Conservation (phyloP, 2,329 filamentous ascomycete species). For the Botrytis porri region DNA sequence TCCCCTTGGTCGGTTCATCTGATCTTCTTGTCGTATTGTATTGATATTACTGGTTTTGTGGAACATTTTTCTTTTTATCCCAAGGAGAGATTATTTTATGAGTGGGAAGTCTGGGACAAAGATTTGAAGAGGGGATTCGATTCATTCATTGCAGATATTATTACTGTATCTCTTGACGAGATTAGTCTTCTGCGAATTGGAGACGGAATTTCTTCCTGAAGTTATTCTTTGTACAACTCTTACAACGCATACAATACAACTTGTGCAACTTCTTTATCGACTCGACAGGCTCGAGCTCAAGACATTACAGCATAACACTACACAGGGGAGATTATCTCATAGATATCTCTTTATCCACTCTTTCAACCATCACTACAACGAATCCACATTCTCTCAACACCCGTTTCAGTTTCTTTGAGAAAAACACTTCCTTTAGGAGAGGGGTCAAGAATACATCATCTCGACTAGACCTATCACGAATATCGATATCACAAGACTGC, state of each 20-base stretch:
- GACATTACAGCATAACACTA: not conserved
- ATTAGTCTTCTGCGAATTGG: not conserved
- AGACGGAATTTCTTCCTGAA: not conserved
- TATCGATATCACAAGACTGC: too few species aligned
- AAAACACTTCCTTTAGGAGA: not conserved
- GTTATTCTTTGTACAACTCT: not conserved
- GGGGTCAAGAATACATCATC: not conserved
- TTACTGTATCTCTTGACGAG: not conserved
- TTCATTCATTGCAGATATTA: not conserved
- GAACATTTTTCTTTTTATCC: not conserved
- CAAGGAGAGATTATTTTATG: not conserved
- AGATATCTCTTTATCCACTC: not conserved
- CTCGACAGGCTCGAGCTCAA: not conserved
- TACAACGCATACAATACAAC: not conserved
- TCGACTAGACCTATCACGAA: not conserved
- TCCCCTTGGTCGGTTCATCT: constrained; percentile 4
- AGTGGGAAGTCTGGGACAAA: not conserved
- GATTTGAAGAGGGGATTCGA: not conserved
- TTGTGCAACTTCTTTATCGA: not conserved
- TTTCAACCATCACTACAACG: not conserved
- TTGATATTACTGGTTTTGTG: not conserved
- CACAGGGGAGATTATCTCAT: not conserved
- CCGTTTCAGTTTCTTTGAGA: not conserved
- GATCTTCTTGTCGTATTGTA: not conserved
- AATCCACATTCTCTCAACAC: not conserved